Evolutionary conservation across 495 filamentous ascomycete genomes (phyloP).

Genomic region (Xanthoparmelia taractica): DNA sequence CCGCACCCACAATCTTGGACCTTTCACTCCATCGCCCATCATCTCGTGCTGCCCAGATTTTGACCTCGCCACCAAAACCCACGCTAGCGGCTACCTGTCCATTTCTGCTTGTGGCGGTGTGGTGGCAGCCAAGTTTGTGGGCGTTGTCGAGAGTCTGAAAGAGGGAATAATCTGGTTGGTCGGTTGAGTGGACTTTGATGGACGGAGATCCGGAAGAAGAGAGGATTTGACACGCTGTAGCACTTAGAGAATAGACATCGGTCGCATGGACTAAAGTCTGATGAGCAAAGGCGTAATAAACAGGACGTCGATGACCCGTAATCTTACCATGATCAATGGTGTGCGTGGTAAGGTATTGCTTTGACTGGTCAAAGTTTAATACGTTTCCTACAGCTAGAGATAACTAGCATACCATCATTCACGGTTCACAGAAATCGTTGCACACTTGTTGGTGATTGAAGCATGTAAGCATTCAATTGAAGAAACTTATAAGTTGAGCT

Average conservation of each 20-base stretch:
- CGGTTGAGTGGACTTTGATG: constrained; percentile 68
- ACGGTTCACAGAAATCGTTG: background rate
- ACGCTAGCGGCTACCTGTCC: constrained; percentile 68
- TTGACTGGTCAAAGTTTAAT: constrained; percentile 54
- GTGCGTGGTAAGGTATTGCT: constrained; percentile 92
- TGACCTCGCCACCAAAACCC: constrained; percentile 81
- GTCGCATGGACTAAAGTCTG: constrained; percentile 56
- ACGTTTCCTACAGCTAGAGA: background rate
- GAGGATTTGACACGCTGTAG: constrained; percentile 67
- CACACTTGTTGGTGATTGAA: background rate
- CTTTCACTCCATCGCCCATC: constrained; percentile 49
- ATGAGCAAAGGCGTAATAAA: constrained; percentile 6
- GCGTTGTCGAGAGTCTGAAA: constrained; percentile 65
- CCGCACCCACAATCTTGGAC: constrained; percentile 39
- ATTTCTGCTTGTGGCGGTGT: constrained; percentile 60
- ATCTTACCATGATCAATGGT: constrained; percentile 74
- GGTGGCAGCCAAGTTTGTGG: constrained; percentile 84
- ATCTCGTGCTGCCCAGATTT: constrained; percentile 58
- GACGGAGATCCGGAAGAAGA: constrained; percentile 76
- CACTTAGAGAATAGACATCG: constrained; percentile 83
- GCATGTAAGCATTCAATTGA: background rate
- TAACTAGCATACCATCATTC: constrained; percentile 2
- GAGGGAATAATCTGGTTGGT: constrained; percentile 61
- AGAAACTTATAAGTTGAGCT: background rate
- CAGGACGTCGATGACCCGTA: background rate